phyloP scores from a whole-genome alignment of 2,329 filamentous ascomycete species.

The Ambrosiella beaveri region DNA sequence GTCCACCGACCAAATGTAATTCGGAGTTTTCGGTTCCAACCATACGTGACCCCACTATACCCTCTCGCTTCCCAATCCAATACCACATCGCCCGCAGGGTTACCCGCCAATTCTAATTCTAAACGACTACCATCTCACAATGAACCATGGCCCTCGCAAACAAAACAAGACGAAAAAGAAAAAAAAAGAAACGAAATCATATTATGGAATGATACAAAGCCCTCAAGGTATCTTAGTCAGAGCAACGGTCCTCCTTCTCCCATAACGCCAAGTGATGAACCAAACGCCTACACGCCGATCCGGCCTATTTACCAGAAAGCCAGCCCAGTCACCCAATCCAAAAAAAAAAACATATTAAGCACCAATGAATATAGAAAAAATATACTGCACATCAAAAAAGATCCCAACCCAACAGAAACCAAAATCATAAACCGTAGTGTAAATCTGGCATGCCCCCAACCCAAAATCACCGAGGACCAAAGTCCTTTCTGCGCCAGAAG shows the following conservation, averaged over 20 bases:
- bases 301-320: not conserved
- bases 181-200: not conserved
- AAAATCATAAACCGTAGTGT: not conserved
- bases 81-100: too few species aligned
- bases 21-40: too few species aligned
- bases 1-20: too few species aligned
- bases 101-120: too few species aligned
- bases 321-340: not conserved
- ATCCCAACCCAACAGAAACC: not conserved
- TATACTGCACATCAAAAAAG: not conserved
- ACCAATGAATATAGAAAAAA: not conserved
- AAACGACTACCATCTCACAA: too few species aligned
- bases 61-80: too few species aligned
- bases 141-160: not conserved
- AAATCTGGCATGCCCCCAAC: not conserved
- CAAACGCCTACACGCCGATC: not conserved
- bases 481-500: constrained; percentile 26
- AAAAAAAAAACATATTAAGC: not conserved
- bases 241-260: not conserved
- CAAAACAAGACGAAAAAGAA: not conserved
- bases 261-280: not conserved
- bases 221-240: not conserved
- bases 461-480: not conserved
- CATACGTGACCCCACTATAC: too few species aligned
- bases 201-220: not conserved